Evolutionary conservation across 2,329 filamentous ascomycete species (phyloP).

Genomic region (Pseudogymnoascus sp.): DNA sequence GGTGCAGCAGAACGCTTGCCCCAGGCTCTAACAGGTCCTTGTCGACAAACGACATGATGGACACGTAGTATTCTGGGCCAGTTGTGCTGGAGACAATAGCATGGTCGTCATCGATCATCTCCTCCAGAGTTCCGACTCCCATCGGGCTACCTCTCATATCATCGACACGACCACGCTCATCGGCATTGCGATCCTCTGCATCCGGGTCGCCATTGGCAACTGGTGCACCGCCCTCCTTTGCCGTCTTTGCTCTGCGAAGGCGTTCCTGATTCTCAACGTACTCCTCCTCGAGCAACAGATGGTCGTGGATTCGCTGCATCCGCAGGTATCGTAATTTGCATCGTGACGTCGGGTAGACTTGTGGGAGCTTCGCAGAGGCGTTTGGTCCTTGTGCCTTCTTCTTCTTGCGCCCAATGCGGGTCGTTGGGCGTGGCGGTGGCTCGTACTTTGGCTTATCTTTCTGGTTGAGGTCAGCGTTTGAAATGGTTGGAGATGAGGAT

Average conservation of each 20-base stretch:
- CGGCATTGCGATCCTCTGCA: constrained; percentile 75
- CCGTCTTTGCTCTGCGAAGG: constrained; percentile 81
- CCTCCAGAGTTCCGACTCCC: constrained; percentile 94
- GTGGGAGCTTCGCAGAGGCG: constrained; percentile 88
- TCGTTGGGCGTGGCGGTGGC: constrained; percentile 91
- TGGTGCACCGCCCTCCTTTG: constrained; percentile 59
- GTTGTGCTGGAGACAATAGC: constrained; percentile 97
- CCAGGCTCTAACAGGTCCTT: constrained; percentile 96
- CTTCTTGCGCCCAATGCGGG: constrained; percentile 96
- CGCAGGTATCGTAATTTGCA: constrained; percentile 95
- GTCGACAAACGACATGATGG: constrained; percentile 99
- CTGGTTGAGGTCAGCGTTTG: constrained; percentile 38
- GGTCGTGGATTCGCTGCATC: constrained; percentile 98
- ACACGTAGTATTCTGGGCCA: constrained; percentile 97
- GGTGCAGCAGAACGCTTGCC: constrained; percentile 87
- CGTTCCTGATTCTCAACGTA: constrained; percentile 99
- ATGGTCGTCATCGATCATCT: constrained; percentile 98
- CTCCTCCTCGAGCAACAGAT: constrained; percentile 92
- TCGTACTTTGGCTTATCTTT: constrained; percentile 99
- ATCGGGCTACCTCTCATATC: constrained; percentile 98
- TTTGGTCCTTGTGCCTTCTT: constrained; percentile 90
- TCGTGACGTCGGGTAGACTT: constrained; percentile 88
- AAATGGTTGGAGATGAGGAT: neutral
- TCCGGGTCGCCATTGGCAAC: constrained; percentile 60
- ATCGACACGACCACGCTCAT: constrained; percentile 89